Percentiles rank a stretch among this genome's conserved stretches.
phyloP scores from a whole-genome alignment of 768 basidiomycete species.

The Lactifluus piperatus region DNA sequence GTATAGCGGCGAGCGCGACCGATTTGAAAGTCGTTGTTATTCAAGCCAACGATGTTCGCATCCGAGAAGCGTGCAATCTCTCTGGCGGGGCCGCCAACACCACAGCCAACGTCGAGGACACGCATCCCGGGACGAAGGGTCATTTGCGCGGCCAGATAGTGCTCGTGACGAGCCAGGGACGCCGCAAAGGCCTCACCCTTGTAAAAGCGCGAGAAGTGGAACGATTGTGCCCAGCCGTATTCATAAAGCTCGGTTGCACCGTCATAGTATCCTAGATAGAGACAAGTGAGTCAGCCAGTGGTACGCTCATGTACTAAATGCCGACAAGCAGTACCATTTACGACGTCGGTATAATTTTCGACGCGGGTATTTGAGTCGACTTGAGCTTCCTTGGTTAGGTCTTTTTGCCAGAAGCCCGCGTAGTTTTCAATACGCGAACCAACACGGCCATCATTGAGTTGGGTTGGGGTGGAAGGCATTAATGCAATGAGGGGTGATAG shows the following conservation, averaged over 20 bases:
- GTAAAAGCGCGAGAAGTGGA: slow-evolving; percentile 98
- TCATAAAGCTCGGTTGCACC: slow-evolving; percentile 94
- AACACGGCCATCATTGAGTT: slow-evolving; percentile 26
- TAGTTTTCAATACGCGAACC: slow-evolving; percentile 74
- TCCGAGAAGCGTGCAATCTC: slow-evolving; percentile 92
- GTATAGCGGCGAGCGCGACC: slow-evolving; percentile 82
- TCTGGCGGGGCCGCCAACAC: slow-evolving; percentile 94
- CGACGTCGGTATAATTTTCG: slow-evolving; percentile 82
- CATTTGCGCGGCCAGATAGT: slow-evolving; percentile 91
- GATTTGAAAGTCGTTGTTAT: slow-evolving; percentile 96
- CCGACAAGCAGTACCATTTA: slow-evolving; percentile 59
- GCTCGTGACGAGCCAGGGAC: slow-evolving; percentile 89
- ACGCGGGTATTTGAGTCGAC: slow-evolving; percentile 65
- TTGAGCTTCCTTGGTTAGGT: slow-evolving; percentile 57
- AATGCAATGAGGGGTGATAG: not conserved
- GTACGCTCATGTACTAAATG: not conserved
- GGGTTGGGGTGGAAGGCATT: slow-evolving; percentile 19
- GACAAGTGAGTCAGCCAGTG: not conserved
- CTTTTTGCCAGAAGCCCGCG: slow-evolving; percentile 87
- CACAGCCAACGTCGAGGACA: slow-evolving; percentile 97
- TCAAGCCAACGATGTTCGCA: slow-evolving; percentile 73
- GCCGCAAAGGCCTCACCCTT: slow-evolving; percentile 74
- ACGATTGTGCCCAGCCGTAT: slow-evolving; percentile 84
- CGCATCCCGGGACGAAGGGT: slow-evolving; percentile 80
- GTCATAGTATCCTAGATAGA: slow-evolving; percentile 78